Conservation (phyloP, 1,284 basidiomycete species). For the Rhodotorula sp. region DNA sequence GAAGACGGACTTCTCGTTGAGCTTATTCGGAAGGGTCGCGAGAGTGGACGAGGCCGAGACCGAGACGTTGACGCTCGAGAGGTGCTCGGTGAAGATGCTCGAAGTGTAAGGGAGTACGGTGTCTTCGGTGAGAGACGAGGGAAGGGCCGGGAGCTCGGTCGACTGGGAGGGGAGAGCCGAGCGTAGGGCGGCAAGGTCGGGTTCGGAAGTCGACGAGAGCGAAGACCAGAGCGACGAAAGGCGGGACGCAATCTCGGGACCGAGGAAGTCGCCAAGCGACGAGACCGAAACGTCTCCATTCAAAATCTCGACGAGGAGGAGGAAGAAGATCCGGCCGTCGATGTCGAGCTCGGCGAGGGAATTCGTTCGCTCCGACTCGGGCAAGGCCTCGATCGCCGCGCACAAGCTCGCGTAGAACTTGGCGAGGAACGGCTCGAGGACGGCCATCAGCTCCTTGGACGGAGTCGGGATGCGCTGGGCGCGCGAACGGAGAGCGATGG, state of each 20-base stretch:
- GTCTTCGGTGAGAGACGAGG: constrained; percentile 1
- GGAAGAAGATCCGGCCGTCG: constrained; percentile 57
- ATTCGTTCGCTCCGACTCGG: constrained; percentile 12
- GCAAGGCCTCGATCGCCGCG: constrained; percentile 25
- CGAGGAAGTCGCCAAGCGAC: constrained; percentile 29
- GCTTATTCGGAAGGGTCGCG: constrained; percentile 45
- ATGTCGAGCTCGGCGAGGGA: constrained; percentile 45
- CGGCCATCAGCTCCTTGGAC: constrained; percentile 18
- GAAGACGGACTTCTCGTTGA: constrained; percentile 53
- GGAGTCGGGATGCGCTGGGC: constrained; percentile 32
- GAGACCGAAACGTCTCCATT: constrained; percentile 12
- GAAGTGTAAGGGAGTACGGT: constrained; percentile 56
- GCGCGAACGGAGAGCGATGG: constrained; percentile 30
- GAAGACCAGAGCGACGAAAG: constrained; percentile 25
- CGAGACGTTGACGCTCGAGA: constrained; percentile 51
- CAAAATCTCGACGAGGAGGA: constrained; percentile 51
- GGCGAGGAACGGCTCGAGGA: constrained; percentile 35
- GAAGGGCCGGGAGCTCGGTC: constrained; percentile 19
- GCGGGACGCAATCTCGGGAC: constrained; percentile 19
- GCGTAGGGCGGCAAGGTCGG: constrained; percentile 34
- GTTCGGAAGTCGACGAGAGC: constrained; percentile 16
- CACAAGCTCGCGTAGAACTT: constrained; percentile 25
- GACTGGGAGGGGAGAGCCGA: constrained; percentile 19
- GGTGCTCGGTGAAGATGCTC: constrained; percentile 55
- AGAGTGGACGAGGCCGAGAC: constrained; percentile 42